A percentile compares a stretch with the other conserved stretches of the same genome.
These are phyloP conservation scores for Glycine latifolia DNA, from an alignment of 306 rosid species.

Conservation along the genomic window DNA sequence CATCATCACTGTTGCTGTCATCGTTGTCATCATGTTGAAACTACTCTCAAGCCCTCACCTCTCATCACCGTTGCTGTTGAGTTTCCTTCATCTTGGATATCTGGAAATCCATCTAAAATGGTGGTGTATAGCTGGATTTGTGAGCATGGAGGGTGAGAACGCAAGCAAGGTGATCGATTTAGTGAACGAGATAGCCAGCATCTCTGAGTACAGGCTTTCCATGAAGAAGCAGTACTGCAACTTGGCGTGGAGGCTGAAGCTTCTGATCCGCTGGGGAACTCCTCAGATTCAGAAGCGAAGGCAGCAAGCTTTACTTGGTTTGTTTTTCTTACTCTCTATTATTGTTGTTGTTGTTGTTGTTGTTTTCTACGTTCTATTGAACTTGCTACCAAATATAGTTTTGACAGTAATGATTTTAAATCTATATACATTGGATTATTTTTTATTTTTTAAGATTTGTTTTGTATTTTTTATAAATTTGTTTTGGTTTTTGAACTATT, in stretches of 20 bases:
- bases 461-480: no score
- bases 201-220: slow-evolving; percentile 77
- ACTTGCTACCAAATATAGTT: neutral
- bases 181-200: slow-evolving; percentile 73
- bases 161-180: slow-evolving; percentile 53
- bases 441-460: neutral
- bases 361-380: no score
- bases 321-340: slow-evolving; percentile 44
- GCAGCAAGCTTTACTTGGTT: slow-evolving; percentile 94
- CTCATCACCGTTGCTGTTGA: no score
- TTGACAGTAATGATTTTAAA: neutral
- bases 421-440: neutral
- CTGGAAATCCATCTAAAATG: slow-evolving; percentile 38
- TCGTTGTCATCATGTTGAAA: no score
- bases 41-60: no score
- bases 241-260: slow-evolving; percentile 86
- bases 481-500: no score
- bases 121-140: slow-evolving; percentile 47
- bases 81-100: slow-evolving; percentile 31
- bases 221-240: slow-evolving; percentile 92
- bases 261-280: slow-evolving; percentile 74
- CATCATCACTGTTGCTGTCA: no score
- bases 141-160: slow-evolving; percentile 33
- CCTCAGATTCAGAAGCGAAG: slow-evolving; percentile 82
- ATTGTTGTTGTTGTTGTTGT: neutral